Conservation (phyloP, 257 asterid species). For the Verbascum thapsus region DNA sequence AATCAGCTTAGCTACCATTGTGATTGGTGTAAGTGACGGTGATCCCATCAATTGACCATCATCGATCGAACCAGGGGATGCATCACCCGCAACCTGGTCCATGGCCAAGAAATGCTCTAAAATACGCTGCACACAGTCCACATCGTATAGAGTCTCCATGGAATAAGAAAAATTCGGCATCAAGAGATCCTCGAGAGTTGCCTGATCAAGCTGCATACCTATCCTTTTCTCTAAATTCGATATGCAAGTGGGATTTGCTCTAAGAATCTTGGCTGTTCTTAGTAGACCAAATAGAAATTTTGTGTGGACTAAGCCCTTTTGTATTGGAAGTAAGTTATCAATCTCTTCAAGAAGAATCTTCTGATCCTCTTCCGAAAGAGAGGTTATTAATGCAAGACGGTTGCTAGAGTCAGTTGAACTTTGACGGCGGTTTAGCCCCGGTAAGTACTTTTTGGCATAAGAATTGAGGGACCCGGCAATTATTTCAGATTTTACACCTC, state of each 20-base stretch:
- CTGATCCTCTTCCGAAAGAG: constrained; percentile 83
- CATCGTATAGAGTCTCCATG: constrained; percentile 93
- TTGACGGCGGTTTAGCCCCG: constrained; percentile 78
- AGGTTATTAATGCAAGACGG: constrained; percentile 46
- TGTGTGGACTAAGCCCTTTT: constrained; percentile 73
- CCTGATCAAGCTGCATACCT: constrained; percentile 95
- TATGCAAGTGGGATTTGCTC: constrained; percentile 56
- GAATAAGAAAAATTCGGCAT: constrained; percentile 83
- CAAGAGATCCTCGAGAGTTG: constrained; percentile 88
- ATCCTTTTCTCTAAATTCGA: constrained; percentile 76
- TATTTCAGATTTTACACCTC: constrained; percentile 66
- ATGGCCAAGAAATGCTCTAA: constrained; percentile 87
- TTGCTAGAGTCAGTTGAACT: constrained; percentile 51
- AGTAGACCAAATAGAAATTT: constrained; percentile 83
- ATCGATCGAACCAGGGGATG: constrained; percentile 76
- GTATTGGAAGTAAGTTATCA: constrained; percentile 71
- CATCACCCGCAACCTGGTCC: constrained; percentile 71
- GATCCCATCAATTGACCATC: constrained; percentile 80
- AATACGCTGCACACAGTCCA: constrained; percentile 79
- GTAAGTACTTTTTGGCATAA: constrained; percentile 77
- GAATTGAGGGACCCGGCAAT: constrained; percentile 72
- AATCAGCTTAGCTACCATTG: constrained; percentile 86
- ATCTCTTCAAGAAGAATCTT: constrained; percentile 81
- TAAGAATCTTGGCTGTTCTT: constrained; percentile 81
- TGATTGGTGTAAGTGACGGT: constrained; percentile 85